Percentiles rank a stretch among this genome's conserved stretches.
Evolutionary conservation across 2,329 filamentous ascomycete species (phyloP).

Genomic region (Erysiphe neolycopersici): DNA sequence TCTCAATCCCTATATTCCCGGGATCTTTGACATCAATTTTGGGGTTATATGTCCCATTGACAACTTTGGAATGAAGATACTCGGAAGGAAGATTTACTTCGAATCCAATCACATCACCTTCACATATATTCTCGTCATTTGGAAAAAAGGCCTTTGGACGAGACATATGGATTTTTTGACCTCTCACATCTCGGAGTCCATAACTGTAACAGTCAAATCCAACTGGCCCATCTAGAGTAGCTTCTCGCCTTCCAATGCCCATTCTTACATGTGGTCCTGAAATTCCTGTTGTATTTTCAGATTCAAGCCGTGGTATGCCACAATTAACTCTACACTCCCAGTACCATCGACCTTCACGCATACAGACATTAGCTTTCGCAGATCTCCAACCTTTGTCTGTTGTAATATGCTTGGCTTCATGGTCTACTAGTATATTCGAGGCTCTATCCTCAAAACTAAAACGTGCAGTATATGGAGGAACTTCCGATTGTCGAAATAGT

Average conservation of each 20-base stretch:
- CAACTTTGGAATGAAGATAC: slow-evolving; percentile 62
- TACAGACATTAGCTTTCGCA: slow-evolving; percentile 69
- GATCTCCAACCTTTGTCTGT: slow-evolving; percentile 87
- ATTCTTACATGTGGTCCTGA: slow-evolving; percentile 41
- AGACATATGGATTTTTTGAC: slow-evolving; percentile 82
- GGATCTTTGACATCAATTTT: slow-evolving; percentile 45
- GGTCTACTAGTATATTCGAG: slow-evolving; percentile 59
- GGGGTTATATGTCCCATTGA: slow-evolving; percentile 68
- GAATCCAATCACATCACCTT: slow-evolving; percentile 83
- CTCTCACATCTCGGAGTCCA: slow-evolving; percentile 65
- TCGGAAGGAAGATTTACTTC: slow-evolving; percentile 80
- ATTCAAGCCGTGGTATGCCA: slow-evolving; percentile 28
- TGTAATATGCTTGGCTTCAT: slow-evolving; percentile 48
- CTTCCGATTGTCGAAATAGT: slow-evolving; percentile 73
- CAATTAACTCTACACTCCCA: slow-evolving; percentile 80
- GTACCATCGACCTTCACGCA: slow-evolving; percentile 72
- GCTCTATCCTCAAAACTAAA: slow-evolving; percentile 87
- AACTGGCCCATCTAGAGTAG: slow-evolving; percentile 57
- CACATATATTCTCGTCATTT: slow-evolving; percentile 48
- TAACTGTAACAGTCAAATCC: slow-evolving; percentile 88
- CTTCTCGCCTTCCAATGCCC: slow-evolving; percentile 63
- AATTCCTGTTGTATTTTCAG: slow-evolving; percentile 5
- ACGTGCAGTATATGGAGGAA: slow-evolving; percentile 55
- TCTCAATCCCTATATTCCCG: slow-evolving; percentile 20
- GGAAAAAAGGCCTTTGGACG: slow-evolving; percentile 76